Evolutionary conservation across 2,329 filamentous ascomycete species (phyloP).

Genomic region (Penicillium sp.): DNA sequence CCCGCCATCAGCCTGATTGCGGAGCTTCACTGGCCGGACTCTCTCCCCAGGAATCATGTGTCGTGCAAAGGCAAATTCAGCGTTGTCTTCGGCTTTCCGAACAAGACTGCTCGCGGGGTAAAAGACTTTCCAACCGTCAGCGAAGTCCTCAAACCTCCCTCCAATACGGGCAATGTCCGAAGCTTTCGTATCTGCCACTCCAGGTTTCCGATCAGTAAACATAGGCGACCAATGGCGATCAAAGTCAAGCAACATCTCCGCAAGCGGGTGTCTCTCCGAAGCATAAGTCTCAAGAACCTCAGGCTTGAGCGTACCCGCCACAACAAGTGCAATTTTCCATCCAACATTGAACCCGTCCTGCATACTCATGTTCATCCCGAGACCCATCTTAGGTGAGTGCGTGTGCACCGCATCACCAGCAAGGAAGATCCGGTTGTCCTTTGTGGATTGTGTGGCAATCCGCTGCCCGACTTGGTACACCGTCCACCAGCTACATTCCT

Average conservation of each 20-base stretch:
- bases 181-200: constrained; percentile 7
- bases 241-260: constrained; percentile 64
- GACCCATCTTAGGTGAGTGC: constrained; percentile 21
- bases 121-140: constrained; percentile 11
- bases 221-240: constrained; percentile 45
- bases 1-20: constrained; percentile 15
- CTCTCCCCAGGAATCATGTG: constrained; percentile 13
- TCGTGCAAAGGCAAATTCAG: background rate
- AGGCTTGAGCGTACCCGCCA: constrained; percentile 40
- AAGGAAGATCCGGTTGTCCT: constrained; percentile 16
- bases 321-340: constrained; percentile 54
- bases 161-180: constrained; percentile 15
- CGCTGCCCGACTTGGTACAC: constrained; percentile 23
- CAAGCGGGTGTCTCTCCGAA: constrained; percentile 57
- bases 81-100: background rate
- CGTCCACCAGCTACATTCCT: constrained; percentile 21
- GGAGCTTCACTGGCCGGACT: constrained; percentile 19
- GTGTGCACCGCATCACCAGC: constrained; percentile 24
- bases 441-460: constrained; percentile 15
- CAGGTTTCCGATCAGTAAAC: constrained; percentile 10
- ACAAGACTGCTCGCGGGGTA: constrained; percentile 8
- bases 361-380: constrained; percentile 42
- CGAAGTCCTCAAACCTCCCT: constrained; percentile 17
- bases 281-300: constrained; percentile 51
- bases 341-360: constrained; percentile 54